Percentiles rank a stretch among this genome's conserved stretches.
Evolutionary conservation across 306 rosid species (phyloP).

Genomic region (Cicer pinnatifidum): DNA sequence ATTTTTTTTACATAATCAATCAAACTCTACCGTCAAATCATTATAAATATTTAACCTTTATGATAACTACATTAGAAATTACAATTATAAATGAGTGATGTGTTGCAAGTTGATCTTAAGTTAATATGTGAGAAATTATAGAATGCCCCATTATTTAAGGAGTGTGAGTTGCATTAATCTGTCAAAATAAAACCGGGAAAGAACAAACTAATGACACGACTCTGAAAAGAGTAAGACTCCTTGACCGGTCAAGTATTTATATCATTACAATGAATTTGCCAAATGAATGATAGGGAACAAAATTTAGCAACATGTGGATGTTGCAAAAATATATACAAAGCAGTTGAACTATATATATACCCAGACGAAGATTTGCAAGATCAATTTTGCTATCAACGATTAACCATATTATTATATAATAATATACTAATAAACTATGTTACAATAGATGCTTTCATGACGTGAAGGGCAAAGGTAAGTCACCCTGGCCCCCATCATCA

Average conservation of each 20-base stretch:
- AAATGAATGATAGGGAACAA: slow-evolving; percentile 12
- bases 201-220: neutral
- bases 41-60: no score
- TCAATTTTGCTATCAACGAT: slow-evolving; percentile 26
- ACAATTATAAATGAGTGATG: no score
- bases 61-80: no score
- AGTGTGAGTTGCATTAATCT: no score
- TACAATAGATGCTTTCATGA: slow-evolving; percentile 56
- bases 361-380: slow-evolving; percentile 58
- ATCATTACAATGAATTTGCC: slow-evolving; percentile 18
- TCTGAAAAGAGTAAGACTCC: neutral
- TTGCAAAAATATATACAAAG: slow-evolving; percentile 51
- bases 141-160: no score
- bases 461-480: neutral
- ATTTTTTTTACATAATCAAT: no score
- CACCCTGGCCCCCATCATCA: neutral
- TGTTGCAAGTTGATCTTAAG: no score
- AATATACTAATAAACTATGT: slow-evolving; percentile 22
- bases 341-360: slow-evolving; percentile 39
- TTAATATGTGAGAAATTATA: no score
- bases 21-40: no score
- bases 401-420: neutral
- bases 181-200: no score
- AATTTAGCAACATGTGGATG: slow-evolving; percentile 1
- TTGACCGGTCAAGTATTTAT: neutral